Evolutionary conservation across 495 filamentous ascomycete species (phyloP).

Genomic region (Lasiosphaeria ovina): DNA sequence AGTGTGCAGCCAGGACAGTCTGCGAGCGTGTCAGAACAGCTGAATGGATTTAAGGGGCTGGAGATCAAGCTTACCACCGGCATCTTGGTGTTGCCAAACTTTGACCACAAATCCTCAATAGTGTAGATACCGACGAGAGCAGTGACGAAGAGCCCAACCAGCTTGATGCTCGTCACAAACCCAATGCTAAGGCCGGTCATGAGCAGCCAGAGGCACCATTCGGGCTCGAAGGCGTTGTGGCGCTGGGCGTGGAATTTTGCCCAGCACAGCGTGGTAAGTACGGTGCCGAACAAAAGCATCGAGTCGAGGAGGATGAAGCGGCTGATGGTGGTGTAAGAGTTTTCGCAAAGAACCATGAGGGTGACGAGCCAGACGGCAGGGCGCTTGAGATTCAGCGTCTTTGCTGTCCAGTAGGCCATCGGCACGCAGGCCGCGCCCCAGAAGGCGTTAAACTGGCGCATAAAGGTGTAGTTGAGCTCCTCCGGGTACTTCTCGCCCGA

Average conservation of each 20-base stretch:
- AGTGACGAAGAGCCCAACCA: constrained; percentile 93
- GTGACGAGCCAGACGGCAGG: constrained; percentile 92
- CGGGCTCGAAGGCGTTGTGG: constrained; percentile 73
- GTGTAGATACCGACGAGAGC: constrained; percentile 95
- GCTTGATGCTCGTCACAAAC: constrained; percentile 97
- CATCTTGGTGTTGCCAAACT: constrained; percentile 94
- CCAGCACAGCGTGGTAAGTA: constrained; percentile 95
- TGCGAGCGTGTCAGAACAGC: constrained; percentile 25
- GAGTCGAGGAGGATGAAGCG: constrained; percentile 96
- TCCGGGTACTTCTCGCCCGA: constrained; percentile 92
- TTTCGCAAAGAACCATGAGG: constrained; percentile 96
- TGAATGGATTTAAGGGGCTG: neutral
- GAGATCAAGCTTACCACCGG: constrained; percentile 56
- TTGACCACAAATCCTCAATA: constrained; percentile 95
- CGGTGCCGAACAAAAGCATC: constrained; percentile 97
- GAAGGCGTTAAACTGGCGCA: constrained; percentile 94
- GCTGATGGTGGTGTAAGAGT: constrained; percentile 98
- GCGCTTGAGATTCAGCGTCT: constrained; percentile 80
- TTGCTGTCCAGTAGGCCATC: constrained; percentile 90
- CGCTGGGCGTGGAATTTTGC: constrained; percentile 88
- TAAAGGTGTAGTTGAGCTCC: constrained; percentile 96
- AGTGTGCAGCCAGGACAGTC: constrained; percentile 71
- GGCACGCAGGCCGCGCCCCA: constrained; percentile 93
- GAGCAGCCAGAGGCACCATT: constrained; percentile 92
- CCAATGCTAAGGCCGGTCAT: constrained; percentile 92